These are phyloP conservation scores for Candida easanensis DNA, from an alignment of 805 yeast genomes.

Conservation along the genomic window DNA sequence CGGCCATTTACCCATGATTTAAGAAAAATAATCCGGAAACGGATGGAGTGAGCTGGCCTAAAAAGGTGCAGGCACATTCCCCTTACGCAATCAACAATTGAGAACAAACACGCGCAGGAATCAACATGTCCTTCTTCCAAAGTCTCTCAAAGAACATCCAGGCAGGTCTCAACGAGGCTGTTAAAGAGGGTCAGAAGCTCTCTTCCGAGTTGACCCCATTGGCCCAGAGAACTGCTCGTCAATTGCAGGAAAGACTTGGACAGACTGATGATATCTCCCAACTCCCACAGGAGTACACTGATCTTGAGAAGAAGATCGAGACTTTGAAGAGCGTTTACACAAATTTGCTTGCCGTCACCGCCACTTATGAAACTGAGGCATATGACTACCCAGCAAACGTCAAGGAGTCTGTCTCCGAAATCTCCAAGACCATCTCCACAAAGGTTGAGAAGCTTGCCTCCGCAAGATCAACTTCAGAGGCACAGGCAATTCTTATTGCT, in stretches of 20 bases:
- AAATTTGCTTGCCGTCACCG: slow-evolving; percentile 50
- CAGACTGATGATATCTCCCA: slow-evolving; percentile 81
- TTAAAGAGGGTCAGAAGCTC: slow-evolving; percentile 43
- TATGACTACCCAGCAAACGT: slow-evolving; percentile 80
- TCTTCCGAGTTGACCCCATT: slow-evolving; percentile 62
- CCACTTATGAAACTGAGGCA: slow-evolving; percentile 65
- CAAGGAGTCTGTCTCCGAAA: slow-evolving; percentile 71
- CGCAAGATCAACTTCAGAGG: slow-evolving; percentile 78
- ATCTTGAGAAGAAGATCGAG: slow-evolving; percentile 71
- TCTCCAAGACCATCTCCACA: slow-evolving; percentile 61
- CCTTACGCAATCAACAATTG: no score
- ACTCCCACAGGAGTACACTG: slow-evolving; percentile 77
- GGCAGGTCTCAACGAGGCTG: slow-evolving; percentile 27
- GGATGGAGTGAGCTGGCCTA: no score
- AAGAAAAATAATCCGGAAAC: no score
- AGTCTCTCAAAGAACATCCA: slow-evolving; percentile 30
- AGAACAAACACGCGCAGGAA: not conserved
- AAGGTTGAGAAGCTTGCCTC: slow-evolving; percentile 65
- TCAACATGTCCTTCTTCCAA: slow-evolving; percentile 31
- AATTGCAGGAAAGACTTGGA: slow-evolving; percentile 78
- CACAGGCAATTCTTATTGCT: slow-evolving; percentile 65
- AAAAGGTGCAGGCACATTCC: no score
- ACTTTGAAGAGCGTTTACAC: slow-evolving; percentile 66
- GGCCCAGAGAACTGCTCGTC: slow-evolving; percentile 77
- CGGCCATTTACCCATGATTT: no score